Evolutionary conservation across 768 basidiomycete species (phyloP), one percentile per base, ranked within the genome.

Genomic region (Suillus weaverae): DNA sequence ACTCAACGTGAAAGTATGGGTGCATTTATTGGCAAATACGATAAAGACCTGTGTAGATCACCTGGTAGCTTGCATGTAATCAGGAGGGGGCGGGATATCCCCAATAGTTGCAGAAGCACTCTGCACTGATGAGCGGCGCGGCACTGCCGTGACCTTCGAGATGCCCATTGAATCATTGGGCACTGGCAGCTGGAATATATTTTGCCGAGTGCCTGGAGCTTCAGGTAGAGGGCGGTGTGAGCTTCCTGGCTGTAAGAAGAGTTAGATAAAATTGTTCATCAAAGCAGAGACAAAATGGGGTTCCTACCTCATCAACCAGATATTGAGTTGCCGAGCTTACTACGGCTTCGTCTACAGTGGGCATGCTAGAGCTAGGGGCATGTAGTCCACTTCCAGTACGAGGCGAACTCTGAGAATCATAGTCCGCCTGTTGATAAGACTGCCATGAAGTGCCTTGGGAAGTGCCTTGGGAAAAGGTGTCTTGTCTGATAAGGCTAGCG

Each of bases 71-170:
- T 75, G 72, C 22, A 14, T 63, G 39, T 75, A 75, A 54, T 72
- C 65, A 0, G 74, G 72, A 33, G 73, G 72, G 57, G 39, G 38
- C 6, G 74, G 70, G 32, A 61, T 62, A n/a, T 72, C 72, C 36
- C 67, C 67, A 10, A 30, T 13, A 32, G 63, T 56, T 43, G 67
- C 30, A 32, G 74, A 76, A 56, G 11, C 48, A 26, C 10, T 61
- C 54, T 66, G 62, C n/a, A 11, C n/a, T 10, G 68, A 38, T 54
- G 36, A 16, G 38, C 14, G n/a, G 59, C 61, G 54, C n/a, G 65
- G 50, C 35, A n/a, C 39, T 46, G 14, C 38, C 46, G 41, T 68
- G 11, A 30, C 3, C 14, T 59, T 59, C 0, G 39, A 18, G 2
- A 59, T 41, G 7, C 57, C 57, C 57, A 59, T 20, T 41, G 57